phyloP scores from a whole-genome alignment of 176 grass and related monocot genomes.

The Dactylis glomerata region DNA sequence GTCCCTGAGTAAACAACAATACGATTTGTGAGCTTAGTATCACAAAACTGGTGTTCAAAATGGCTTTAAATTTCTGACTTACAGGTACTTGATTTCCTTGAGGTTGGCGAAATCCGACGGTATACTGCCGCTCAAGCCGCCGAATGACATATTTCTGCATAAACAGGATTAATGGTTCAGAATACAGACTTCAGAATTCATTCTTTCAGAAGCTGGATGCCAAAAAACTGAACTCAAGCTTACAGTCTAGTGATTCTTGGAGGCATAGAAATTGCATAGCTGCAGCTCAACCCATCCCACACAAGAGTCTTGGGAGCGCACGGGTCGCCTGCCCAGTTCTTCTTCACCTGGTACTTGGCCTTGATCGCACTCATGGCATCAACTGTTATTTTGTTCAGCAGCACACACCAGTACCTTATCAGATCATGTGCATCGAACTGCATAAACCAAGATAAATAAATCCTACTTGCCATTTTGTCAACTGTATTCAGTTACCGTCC shows the following conservation, averaged over 20 bases:
- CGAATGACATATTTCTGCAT: conserved; percentile 44
- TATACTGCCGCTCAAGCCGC: conserved; percentile 44
- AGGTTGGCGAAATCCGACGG: conserved; percentile 41
- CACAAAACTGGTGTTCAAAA: background rate
- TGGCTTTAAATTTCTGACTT: background rate
- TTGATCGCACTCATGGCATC: conserved; percentile 43
- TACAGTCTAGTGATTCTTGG: conserved; percentile 53
- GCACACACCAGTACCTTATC: background rate
- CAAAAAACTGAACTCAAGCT: conserved; percentile 30
- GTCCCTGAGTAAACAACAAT: conserved; percentile 38
- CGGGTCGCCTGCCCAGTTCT: conserved; percentile 51
- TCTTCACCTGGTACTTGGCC: conserved; percentile 38
- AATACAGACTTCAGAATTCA: background rate
- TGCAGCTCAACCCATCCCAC: conserved; percentile 42
- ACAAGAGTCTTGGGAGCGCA: conserved; percentile 33
- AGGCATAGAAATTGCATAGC: conserved; percentile 35
- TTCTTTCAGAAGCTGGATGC: background rate
- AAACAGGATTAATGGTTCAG: background rate
- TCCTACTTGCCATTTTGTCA: background rate
- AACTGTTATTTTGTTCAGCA: conserved; percentile 8
- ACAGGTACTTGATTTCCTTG: conserved; percentile 40
- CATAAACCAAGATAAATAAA: background rate
- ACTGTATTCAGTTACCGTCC: conserved; percentile 27
- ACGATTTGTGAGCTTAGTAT: background rate
- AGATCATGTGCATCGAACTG: background rate